Evolutionary conservation across 257 asterid genomes (phyloP), one percentile per base, ranked within the genome.

Genomic region (Salvia splendens): DNA sequence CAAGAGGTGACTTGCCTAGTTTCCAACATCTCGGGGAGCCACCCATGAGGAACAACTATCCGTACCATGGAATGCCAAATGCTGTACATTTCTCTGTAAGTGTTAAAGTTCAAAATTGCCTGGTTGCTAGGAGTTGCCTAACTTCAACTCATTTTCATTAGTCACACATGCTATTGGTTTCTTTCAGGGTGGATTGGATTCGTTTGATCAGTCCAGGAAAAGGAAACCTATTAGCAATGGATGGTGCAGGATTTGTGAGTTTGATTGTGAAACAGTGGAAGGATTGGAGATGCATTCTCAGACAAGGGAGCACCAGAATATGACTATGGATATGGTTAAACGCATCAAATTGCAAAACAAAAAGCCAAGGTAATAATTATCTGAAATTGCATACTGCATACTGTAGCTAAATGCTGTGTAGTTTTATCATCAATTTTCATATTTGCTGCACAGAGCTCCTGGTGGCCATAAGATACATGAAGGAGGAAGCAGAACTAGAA

Each of bases 201-300:
- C 87, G 15, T 85, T 83, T 61, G 87, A 84, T 65, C 81, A 73
- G 61, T 73, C 91, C 67, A 78, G 96, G 77, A 89, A 81, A 81
- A 85, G 95, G 79, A 83, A 80, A 67, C 84, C 84, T 50, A 8
- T 74, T 33, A 82, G 87, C 80, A 75, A 69, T 66, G 98, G 94
- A 32, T 92, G 98, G 98, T 92, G 98, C 75, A 84, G 93, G 74
- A 78, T 92, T 45, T 92, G 98, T 79, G 79, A 79, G 75, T 52
- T 83, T 52, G 98, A 92, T 77, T 92, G 97, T 77, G 96, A 85
- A 71, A 79, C 97, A 5, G 85, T 89, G 50, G 97, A 89, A 73
- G 87, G 91, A 32, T 77, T 92, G 63, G 96, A 92, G 65, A 64
- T 85, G 77, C 98, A 92, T 78, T 84, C 97, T 4, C 98, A 92